Base-by-base conservation (phyloP, 129 eudicot species). In the Chrysanthemum makinoi region DNA sequence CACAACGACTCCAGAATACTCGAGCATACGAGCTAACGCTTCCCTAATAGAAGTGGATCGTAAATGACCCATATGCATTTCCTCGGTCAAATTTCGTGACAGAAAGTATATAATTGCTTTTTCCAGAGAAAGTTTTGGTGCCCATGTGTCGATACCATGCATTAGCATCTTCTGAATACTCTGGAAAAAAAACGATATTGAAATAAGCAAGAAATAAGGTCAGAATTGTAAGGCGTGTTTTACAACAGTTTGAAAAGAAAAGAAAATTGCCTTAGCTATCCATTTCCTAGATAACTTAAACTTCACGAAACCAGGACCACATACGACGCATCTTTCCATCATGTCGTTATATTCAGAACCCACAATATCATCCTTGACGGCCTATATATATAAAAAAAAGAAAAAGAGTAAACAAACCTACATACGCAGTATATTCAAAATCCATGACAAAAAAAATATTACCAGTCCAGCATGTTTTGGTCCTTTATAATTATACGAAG, bases 1-100 rank as follows among this genome's bases (percentile, higher is more conserved):
- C 57, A 52, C 57, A 52, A 52, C 57, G 0, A 14, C 57, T 52
- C 57, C 57, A 52, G 57, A 52, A 52, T 52, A 52, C 57, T 52
- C 57, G 17, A 52, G 19, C 57, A 52, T 14, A 52, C 8, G 44
- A 35, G 44, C 44, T 35, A 35, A 5, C 1, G 44, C 44, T 35
- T 35, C 44, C 6, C 44, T 0, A 52, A 52, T 12, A 52, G 4
- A 52, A 52, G 19, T 52, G 57, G 57, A 14, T 52, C 57, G 57
- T 52, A 15, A 52, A 52, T 52, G 6, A 6, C 57, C 16, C 19
- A 52, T 52, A 52, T 52, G n/a, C 57, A 52, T 12, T 52, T 12
- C 57, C 57, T 52, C 57, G 2, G 56, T 16, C 14, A 51, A 14
- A 51, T 51, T 51, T 51, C 16, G 16, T 10, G 56, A 51, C 56